Evolutionary conservation across 805 yeast genomes (phyloP).

Genomic region (Millerozyma miso): DNA sequence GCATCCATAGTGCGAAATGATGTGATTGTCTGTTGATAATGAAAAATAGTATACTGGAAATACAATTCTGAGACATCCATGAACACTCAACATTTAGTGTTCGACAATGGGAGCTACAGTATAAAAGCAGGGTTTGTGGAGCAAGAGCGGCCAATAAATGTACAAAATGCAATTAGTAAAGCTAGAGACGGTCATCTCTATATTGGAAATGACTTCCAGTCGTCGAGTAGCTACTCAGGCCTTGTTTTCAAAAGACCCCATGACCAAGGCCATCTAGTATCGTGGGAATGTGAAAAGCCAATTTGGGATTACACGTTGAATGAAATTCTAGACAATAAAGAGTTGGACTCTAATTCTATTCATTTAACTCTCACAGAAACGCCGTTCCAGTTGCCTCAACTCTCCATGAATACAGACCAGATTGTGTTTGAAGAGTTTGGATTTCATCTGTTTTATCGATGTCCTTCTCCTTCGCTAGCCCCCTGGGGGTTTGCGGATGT

Average conservation of each 20-base stretch:
- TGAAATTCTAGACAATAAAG: conserved; percentile 9
- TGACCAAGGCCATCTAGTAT: conserved; percentile 82
- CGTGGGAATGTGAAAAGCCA: conserved; percentile 87
- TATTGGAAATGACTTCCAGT: conserved; percentile 63
- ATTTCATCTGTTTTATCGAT: conserved; percentile 63
- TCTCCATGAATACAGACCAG: conserved; percentile 84
- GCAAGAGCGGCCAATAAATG: conserved; percentile 37
- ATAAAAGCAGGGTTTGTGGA: conserved; percentile 49
- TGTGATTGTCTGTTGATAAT: not conserved
- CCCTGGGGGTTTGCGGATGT: conserved; percentile 15
- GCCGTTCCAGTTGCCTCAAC: conserved; percentile 75
- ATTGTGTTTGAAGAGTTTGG: conserved; percentile 93
- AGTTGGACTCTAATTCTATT: conserved; percentile 21
- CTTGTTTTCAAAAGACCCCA: conserved; percentile 74
- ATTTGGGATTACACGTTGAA: conserved; percentile 83
- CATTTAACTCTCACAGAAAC: conserved; percentile 74
- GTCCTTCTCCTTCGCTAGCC: conserved; percentile 51
- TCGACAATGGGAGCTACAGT: conserved; percentile 89
- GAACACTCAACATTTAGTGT: conserved; percentile 40
- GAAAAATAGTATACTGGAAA: not conserved
- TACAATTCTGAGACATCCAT: conserved; percentile 1
- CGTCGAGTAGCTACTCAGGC: conserved; percentile 70
- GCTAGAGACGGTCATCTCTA: conserved; percentile 72
- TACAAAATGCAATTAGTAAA: conserved; percentile 68
- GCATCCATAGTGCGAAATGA: not conserved